A percentile compares a stretch with the other conserved stretches of the same genome.
Conservation (phyloP, 352 stramenopile species). For the Phytophthora nicotianae region DNA sequence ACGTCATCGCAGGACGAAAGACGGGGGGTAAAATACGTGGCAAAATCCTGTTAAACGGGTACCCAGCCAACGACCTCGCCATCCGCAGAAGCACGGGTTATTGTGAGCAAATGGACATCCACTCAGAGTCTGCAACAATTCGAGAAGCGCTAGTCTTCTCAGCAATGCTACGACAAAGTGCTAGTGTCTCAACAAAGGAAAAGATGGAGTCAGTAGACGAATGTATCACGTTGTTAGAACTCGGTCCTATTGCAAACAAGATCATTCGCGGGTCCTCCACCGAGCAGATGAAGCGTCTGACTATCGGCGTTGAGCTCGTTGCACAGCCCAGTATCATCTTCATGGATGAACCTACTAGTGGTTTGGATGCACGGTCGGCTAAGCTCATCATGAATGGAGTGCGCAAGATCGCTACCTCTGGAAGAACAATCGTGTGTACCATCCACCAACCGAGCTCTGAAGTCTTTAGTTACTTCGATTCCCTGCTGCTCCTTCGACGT, state of each 20-base stretch:
- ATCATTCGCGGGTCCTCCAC: conserved; percentile 62
- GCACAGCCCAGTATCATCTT: conserved; percentile 87
- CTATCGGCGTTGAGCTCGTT: conserved; percentile 92
- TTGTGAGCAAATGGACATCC: conserved; percentile 90
- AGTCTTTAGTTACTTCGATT: conserved; percentile 91
- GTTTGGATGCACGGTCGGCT: conserved; percentile 84
- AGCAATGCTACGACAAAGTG: conserved; percentile 73
- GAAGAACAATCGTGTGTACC: conserved; percentile 87
- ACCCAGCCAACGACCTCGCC: conserved; percentile 51
- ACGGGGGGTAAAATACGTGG: conserved; percentile 78
- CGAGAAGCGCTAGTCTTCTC: conserved; percentile 91
- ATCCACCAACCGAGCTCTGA: conserved; percentile 93
- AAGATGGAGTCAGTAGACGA: conserved; percentile 58
- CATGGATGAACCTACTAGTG: conserved; percentile 89
- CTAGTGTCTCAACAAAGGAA: conserved; percentile 33
- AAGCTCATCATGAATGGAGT: conserved; percentile 89
- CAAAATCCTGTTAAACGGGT: conserved; percentile 66
- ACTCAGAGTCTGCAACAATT: conserved; percentile 89
- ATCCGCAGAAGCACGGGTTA: conserved; percentile 61
- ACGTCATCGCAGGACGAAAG: conserved; percentile 94
- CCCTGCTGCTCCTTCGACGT: conserved; percentile 75
- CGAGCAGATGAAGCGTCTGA: conserved; percentile 68
- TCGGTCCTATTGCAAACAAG: conserved; percentile 51
- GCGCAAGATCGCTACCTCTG: conserved; percentile 81
- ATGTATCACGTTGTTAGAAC: conserved; percentile 58